Percentiles rank a stretch among this genome's conserved stretches.
phyloP scores from a whole-genome alignment of 192 early-diverging fungal genomes.

The Borealophlyctis nickersoniae region DNA sequence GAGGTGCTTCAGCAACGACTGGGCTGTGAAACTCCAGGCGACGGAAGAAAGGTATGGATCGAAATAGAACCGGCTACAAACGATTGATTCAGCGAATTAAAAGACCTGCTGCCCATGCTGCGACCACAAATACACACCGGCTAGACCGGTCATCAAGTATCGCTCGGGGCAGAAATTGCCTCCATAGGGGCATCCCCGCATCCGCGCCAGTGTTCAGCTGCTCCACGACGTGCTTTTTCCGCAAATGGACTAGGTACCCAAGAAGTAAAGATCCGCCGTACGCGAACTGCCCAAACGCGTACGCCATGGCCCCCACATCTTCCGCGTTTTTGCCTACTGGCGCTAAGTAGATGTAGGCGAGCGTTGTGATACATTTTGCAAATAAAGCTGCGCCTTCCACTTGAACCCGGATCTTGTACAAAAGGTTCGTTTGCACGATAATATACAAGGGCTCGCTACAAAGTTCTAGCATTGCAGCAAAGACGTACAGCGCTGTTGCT shows the following conservation, averaged over 20 bases:
- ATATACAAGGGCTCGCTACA: constrained; percentile 84
- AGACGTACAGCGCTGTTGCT: constrained; percentile 57
- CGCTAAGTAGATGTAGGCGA: constrained; percentile 27
- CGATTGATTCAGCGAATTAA: too few species aligned
- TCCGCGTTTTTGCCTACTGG: constrained; percentile 23
- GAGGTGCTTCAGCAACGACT: constrained; percentile 89
- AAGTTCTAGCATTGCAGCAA: constrained; percentile 79
- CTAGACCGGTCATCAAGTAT: neutral
- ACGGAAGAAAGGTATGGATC: constrained; percentile 63
- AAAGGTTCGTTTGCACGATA: constrained; percentile 62
- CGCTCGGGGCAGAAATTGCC: neutral
- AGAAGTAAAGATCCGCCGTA: constrained; percentile 61
- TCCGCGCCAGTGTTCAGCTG: neutral
- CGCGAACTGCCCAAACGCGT: constrained; percentile 76
- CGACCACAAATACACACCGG: neutral
- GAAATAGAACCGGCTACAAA: constrained; percentile 45
- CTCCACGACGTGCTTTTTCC: constrained; percentile 26
- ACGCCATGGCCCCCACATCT: constrained; percentile 65
- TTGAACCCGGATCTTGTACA: constrained; percentile 74
- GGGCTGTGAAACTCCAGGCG: constrained; percentile 72
- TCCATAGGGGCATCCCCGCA: neutral
- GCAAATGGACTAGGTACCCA: constrained; percentile 46
- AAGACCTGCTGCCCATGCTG: neutral
- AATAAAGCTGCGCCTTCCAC: constrained; percentile 81
- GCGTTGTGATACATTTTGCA: constrained; percentile 67